Base-by-base conservation (phyloP, 2,329 filamentous ascomycete species). In the Fusarium globosum region DNA sequence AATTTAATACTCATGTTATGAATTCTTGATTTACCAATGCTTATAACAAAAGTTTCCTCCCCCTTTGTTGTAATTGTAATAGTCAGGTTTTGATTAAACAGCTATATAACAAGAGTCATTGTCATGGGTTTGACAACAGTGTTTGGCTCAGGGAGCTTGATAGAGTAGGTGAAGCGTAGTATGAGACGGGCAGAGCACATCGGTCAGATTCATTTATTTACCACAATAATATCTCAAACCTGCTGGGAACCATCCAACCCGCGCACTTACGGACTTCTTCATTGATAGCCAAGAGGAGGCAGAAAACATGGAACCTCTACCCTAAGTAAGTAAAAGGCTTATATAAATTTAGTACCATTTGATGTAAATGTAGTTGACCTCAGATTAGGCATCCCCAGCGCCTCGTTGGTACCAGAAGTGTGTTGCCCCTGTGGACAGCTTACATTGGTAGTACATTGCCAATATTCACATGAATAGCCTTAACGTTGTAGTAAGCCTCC, bases 391-490 rank as follows among this genome's bases (percentile, higher is more conserved):
- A 30, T 48, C 26, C 16, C 26, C 12, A 16, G 26, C 20, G 10
- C 45, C 45, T 48, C 8, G 45, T 48, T 12, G 20, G 16, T 48
- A 30, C n/a, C 10, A n/a, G 45, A 48, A 30, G 45, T 48, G n/a
- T 12, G 14, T 48, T 48, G 45, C 45, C 45, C 14, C 45, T 30
- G 26, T 38, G 13, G 8, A 28, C 23, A n/a, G 13, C 26, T 42
- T 23, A 23, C 26, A 56, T 42, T 21, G 26, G 28, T 38, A n/a
- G 51, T 39, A 33, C 16, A 35, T 58, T 62, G 18, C 57, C 46
- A 60, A 55, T 65, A 42, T 65, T 48, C 13, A 53, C 26, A 33
- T 48, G 39, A 18, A 61, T 36, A 18, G 39, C 46, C 62, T 55
- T 65, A 33, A 53, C n/a, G 33, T n/a, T n/a, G n/a, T n/a, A n/a